Evolutionary conservation across 106 monocot species (phyloP).

Genomic region (Dendrobium nobile): DNA sequence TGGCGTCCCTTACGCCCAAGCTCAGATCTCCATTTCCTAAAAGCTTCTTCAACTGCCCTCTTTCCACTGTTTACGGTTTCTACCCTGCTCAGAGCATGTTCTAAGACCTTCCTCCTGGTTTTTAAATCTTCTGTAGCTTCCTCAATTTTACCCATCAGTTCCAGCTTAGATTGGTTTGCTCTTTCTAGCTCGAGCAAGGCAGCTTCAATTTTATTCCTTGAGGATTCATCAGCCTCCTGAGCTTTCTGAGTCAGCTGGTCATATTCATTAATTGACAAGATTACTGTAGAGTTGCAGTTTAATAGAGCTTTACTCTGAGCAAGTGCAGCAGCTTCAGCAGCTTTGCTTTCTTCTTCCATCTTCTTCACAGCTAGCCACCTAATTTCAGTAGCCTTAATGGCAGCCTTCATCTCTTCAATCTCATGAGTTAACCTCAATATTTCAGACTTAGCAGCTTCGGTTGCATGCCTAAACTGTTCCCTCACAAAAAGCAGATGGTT

Average conservation of each 20-base stretch:
- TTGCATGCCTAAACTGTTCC: slow-evolving; percentile 46
- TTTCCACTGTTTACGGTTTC: slow-evolving; percentile 58
- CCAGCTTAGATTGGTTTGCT: slow-evolving; percentile 42
- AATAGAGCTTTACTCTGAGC: slow-evolving; percentile 44
- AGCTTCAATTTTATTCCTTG: slow-evolving; percentile 44
- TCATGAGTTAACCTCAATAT: slow-evolving; percentile 37
- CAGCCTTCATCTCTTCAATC: slow-evolving; percentile 43
- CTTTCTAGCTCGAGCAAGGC: slow-evolving; percentile 45
- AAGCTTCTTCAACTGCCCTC: slow-evolving; percentile 51
- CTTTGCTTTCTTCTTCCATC: slow-evolving; percentile 72
- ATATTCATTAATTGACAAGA: slow-evolving; percentile 52
- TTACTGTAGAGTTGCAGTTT: slow-evolving; percentile 24
- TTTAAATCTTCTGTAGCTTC: slow-evolving; percentile 50
- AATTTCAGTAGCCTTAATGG: slow-evolving; percentile 49
- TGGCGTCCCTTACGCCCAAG: slow-evolving; percentile 36
- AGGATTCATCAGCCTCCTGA: slow-evolving; percentile 47
- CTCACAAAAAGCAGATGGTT: slow-evolving; percentile 52
- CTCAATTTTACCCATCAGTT: slow-evolving; percentile 38
- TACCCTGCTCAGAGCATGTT: slow-evolving; percentile 47
- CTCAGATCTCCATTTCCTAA: slow-evolving; percentile 66
- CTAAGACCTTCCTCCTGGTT: slow-evolving; percentile 41
- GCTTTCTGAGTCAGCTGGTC: slow-evolving; percentile 35
- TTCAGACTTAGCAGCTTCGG: slow-evolving; percentile 40
- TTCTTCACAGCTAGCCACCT: slow-evolving; percentile 62
- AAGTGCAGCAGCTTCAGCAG: slow-evolving; percentile 47